A percentile compares a stretch with the other conserved stretches of the same genome.
Conservation (phyloP, 75 land plant species). For the Cupressus sempervirens region DNA sequence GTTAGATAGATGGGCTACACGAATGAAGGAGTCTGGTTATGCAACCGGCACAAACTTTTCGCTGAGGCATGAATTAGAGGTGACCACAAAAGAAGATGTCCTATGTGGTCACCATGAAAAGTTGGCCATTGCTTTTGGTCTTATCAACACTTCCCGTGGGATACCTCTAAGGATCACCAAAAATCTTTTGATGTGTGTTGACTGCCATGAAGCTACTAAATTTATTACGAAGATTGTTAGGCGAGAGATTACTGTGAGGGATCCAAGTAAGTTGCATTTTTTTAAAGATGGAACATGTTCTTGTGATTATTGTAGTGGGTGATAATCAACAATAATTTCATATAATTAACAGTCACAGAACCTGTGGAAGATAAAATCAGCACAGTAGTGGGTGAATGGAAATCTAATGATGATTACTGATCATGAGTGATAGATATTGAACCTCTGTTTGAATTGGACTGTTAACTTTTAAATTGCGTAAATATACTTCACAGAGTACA, state of each 20-base stretch:
- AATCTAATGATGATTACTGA: no score
- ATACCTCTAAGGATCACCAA: conserved; percentile 13
- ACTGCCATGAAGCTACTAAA: conserved; percentile 23
- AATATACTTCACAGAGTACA: no score
- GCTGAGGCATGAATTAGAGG: neutral
- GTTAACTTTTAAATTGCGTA: no score
- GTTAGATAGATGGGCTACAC: conserved; percentile 7
- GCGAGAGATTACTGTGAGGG: conserved; percentile 16
- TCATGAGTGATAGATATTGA: no score
- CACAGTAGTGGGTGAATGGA: no score
- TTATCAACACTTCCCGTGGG: conserved; percentile 16
- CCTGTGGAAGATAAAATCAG: no score
- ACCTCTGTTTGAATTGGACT: no score
- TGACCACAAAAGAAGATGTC: conserved; percentile 11
- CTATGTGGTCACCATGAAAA: conserved; percentile 24
- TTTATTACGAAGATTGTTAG: conserved; percentile 16
- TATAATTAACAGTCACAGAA: no score
- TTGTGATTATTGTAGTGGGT: neutral
- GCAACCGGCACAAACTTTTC: neutral
- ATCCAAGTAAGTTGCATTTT: conserved; percentile 11
- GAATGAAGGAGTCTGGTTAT: conserved; percentile 6
- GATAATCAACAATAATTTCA: neutral
- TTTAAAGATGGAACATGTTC: conserved; percentile 22
- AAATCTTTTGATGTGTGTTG: conserved; percentile 16
- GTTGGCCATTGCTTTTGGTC: conserved; percentile 25